These are phyloP conservation scores for Penicillium daleae DNA, from an alignment of 495 filamentous ascomycete species.

Conservation along the genomic window DNA sequence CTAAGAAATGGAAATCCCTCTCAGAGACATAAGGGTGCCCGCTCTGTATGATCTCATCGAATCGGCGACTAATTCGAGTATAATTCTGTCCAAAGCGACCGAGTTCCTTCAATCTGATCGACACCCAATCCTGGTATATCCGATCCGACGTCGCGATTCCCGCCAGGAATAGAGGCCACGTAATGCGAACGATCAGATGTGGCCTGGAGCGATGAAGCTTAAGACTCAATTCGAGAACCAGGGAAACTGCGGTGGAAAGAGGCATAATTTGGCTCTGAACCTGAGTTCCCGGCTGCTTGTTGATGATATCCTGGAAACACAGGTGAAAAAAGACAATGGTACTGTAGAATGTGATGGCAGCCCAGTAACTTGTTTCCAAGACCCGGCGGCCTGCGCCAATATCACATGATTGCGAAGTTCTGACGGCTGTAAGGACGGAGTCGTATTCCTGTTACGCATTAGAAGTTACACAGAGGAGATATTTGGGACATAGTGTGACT, in stretches of 20 bases:
- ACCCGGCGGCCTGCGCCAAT: constrained; percentile 27
- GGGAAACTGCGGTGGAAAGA: constrained; percentile 28
- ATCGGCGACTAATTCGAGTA: constrained; percentile 26
- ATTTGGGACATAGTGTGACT: background rate
- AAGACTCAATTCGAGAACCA: constrained; percentile 32
- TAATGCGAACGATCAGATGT: constrained; percentile 34
- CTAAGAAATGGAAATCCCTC: background rate
- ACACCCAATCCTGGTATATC: constrained; percentile 42
- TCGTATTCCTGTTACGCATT: constrained; percentile 32
- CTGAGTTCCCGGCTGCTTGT: constrained; percentile 7
- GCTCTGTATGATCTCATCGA: constrained; percentile 34
- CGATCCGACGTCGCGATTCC: constrained; percentile 37
- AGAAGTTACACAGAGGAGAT: background rate
- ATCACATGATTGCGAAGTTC: constrained; percentile 28
- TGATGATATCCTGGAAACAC: constrained; percentile 28
- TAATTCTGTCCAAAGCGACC: constrained; percentile 37
- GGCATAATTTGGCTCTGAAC: constrained; percentile 17
- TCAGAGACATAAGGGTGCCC: constrained; percentile 22
- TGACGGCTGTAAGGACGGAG: constrained; percentile 29
- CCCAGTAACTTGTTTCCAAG: constrained; percentile 39
- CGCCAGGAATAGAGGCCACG: constrained; percentile 37
- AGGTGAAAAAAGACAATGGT: constrained; percentile 37
- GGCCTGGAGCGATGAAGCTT: constrained; percentile 38
- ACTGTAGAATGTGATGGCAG: constrained; percentile 37
- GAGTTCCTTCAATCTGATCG: constrained; percentile 37